Evolutionary conservation across 2,329 filamentous ascomycete species (phyloP).

Genomic region (Passalora sequoiae): DNA sequence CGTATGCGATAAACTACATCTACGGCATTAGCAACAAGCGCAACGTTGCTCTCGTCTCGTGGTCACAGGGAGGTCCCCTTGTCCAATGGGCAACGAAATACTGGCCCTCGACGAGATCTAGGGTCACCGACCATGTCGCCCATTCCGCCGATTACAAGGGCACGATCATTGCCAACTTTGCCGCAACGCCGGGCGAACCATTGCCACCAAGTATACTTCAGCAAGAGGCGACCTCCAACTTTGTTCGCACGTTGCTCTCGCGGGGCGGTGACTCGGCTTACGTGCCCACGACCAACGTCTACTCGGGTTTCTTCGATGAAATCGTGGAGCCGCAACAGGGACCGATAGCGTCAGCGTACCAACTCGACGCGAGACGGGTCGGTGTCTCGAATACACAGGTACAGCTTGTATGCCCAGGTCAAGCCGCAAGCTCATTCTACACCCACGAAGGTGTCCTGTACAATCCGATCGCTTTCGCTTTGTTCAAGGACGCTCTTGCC

Average conservation of each 20-base stretch:
- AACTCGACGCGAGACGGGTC: slow-evolving; percentile 40
- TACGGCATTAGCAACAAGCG: slow-evolving; percentile 35
- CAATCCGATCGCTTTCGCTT: slow-evolving; percentile 43
- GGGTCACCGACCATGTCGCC: slow-evolving; percentile 47
- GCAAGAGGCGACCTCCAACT: slow-evolving; percentile 43
- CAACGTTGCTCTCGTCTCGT: slow-evolving; percentile 44
- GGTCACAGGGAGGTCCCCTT: slow-evolving; percentile 52
- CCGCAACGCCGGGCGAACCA: slow-evolving; percentile 40
- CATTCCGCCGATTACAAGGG: slow-evolving; percentile 51
- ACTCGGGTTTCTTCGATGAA: slow-evolving; percentile 46
- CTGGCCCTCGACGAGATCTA: slow-evolving; percentile 47
- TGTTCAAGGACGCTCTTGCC: slow-evolving; percentile 47
- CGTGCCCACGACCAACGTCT: slow-evolving; percentile 52
- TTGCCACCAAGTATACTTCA: slow-evolving; percentile 45
- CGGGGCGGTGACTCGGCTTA: slow-evolving; percentile 49
- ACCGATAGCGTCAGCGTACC: slow-evolving; percentile 42
- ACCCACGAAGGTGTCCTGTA: slow-evolving; percentile 49
- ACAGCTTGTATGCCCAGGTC: slow-evolving; percentile 38
- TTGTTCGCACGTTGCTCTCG: slow-evolving; percentile 39
- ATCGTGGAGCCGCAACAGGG: slow-evolving; percentile 49
- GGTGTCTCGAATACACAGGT: slow-evolving; percentile 50
- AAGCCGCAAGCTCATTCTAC: slow-evolving; percentile 44
- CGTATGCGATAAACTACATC: slow-evolving; percentile 56
- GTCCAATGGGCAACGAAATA: slow-evolving; percentile 55
- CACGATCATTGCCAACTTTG: slow-evolving; percentile 37